phyloP scores from a whole-genome alignment of 805 yeast species.

The Candida orba region DNA sequence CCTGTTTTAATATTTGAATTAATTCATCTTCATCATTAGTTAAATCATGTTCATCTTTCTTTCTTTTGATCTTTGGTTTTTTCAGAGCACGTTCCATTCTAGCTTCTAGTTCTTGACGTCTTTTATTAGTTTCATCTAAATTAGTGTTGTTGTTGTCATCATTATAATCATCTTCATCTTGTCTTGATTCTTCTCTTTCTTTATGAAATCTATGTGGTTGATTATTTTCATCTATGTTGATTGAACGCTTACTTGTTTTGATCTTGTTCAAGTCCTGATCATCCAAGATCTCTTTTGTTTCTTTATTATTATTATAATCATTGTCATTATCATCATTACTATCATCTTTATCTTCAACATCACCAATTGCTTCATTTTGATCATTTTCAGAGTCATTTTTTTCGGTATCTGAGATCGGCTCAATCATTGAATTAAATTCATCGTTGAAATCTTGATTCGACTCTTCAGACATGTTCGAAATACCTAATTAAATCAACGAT shows the following conservation, averaged over 20 bases:
- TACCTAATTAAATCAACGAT: too few species aligned
- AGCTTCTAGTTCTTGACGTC: constrained; percentile 74
- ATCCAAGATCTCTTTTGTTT: constrained; percentile 18
- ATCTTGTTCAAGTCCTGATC: constrained; percentile 20
- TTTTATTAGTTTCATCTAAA: constrained; percentile 30
- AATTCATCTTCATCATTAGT: constrained; percentile 93
- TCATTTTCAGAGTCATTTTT: neutral
- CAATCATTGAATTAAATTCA: neutral
- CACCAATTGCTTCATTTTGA: neutral
- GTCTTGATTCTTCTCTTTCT: neutral
- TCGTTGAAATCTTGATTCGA: neutral
- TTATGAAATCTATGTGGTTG: constrained; percentile 5
- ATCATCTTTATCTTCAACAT: constrained; percentile 5
- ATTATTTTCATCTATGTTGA: constrained; percentile 3
- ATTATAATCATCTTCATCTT: constrained; percentile 6
- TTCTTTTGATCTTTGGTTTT: constrained; percentile 51
- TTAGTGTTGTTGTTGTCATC: constrained; percentile 4
- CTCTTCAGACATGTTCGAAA: too few species aligned
- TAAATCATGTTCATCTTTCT: constrained; percentile 84
- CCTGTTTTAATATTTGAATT: constrained; percentile 71
- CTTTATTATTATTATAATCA: constrained; percentile 5
- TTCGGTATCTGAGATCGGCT: neutral
- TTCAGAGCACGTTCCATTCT: constrained; percentile 73
- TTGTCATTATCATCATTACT: constrained; percentile 21
- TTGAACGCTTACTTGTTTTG: constrained; percentile 18